phyloP scores from a whole-genome alignment of 164 flowering plant genomes.

The Houttuynia cordata region DNA sequence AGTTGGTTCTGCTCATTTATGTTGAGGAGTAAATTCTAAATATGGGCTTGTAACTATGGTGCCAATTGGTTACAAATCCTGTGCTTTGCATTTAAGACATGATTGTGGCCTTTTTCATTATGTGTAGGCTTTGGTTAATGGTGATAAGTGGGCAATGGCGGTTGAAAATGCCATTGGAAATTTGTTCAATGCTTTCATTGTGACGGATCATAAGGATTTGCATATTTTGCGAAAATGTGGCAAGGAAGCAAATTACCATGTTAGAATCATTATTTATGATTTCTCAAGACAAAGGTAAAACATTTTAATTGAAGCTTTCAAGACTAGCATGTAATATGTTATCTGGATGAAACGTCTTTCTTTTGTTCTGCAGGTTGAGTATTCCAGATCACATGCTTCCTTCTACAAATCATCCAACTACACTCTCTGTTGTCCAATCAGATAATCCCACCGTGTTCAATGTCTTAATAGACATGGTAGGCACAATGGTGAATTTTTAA shows the following conservation, averaged over 20 bases:
- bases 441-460: conserved; percentile 68
- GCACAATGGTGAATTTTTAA: neutral
- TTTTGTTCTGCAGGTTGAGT: conserved; percentile 34
- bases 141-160: conserved; percentile 74
- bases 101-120: neutral
- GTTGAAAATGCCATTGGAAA: conserved; percentile 80
- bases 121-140: conserved; percentile 45
- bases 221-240: conserved; percentile 64
- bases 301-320: neutral
- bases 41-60: neutral
- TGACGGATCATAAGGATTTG: conserved; percentile 72
- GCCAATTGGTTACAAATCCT: no score
- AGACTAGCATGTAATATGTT: no score
- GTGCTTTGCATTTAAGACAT: neutral
- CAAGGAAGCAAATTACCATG: conserved; percentile 52
- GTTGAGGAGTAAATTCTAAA: neutral
- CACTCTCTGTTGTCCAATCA: conserved; percentile 49
- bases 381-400: conserved; percentile 85
- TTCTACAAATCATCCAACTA: conserved; percentile 66
- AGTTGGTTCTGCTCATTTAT: neutral
- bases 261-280: conserved; percentile 71
- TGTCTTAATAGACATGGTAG: conserved; percentile 89
- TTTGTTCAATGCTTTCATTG: conserved; percentile 81
- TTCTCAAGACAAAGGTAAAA: conserved; percentile 68
- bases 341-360: neutral